Evolutionary conservation across 768 basidiomycete genomes (phyloP), one percentile per base, ranked within the genome.

Genomic region (Rhodosporidiobolus odoratus): DNA sequence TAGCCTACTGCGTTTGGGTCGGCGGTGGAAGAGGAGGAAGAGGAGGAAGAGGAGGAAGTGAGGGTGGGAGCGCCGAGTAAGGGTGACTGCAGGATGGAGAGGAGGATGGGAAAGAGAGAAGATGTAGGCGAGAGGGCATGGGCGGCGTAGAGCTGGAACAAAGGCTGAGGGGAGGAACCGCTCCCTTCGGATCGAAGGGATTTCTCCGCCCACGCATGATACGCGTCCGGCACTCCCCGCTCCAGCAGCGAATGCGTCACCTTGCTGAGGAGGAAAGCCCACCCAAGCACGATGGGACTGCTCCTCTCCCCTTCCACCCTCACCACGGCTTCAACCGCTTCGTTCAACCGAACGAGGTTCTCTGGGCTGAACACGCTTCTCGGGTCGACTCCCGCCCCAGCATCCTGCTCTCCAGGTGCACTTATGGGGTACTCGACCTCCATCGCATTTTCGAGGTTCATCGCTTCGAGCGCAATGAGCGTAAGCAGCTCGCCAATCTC

Each of bases 251-350:
- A 75, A 4, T 65, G 38, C 1, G 70, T 75, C n/a, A 90, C 77
- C 40, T 86, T 84, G 17, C 87, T 87, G 6, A 95, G 84, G 2
- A 93, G 85, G 76, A 87, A 91, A 0, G 92, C 84, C 94, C 94
- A 97, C 0, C 87, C 87, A 10, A 93, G 82, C 75, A 89, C 88
- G 7, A 88, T 84, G 73, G 87, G 87, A 0, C 85, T 83, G 75
- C 87, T 86, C 72, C 89, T 87, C 74, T 85, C 85, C 60, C 89
- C 62, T 38, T 76, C 83, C 1, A 84, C 82, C 7, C 82, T 83
- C 43, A 91, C 85, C 32, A 90, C 80, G 45, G 86, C 82, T 77
- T 92, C 89, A 60, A 92, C 84, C 21, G 48, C 35, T 50, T 83
- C 82, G 74, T 83, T 83, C 66, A 86, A 82, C 1, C 76, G 68